Base-by-base conservation (phyloP, 1,284 basidiomycete species). In the Cystobasidiaceae sp. region DNA sequence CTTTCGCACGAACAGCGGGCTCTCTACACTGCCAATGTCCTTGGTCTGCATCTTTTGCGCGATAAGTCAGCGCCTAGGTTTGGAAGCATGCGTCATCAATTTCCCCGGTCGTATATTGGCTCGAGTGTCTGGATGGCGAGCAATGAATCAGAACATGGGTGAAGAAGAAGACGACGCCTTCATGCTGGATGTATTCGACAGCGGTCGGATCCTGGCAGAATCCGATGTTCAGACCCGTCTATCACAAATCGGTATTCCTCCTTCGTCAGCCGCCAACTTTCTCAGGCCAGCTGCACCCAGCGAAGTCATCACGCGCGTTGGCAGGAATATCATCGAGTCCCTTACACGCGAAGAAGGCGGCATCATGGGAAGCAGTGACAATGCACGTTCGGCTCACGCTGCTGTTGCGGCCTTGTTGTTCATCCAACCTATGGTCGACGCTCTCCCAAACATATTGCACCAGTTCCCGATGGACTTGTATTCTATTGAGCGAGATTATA, bases 11-110 rank as follows among this genome's bases (percentile, higher is more conserved):
- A 56, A 41, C 41, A 28, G 41, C 27, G 46, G 25, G 19, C 17
- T 21, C 6, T 51, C 49, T 9, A 82, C 83, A 0, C 80, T 86
- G 50, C 85, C 85, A 0, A 81, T 87, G 61, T 83, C 83, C 3
- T 77, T 86, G 30, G 81, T 82, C 46, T 84, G 82, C 73, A 72
- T 84, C 28, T 86, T 85, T 68, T 80, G 83, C 6, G 79, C 80
- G 4, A 76, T 87, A 46, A 79, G 79, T 8, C 78, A 79, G 15
- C 78, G 82, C 21, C 74, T 86, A 0, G 82, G 81, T 27, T 76
- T 86, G 17, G 67, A 72, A 7, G 83, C 84, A 0, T 79, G 78
- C 11, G 82, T 85, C 0, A 75, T 85, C 21, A 80, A 83, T 69
- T 84, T 83, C 61, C 85, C 84, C 2, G 74, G 76, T 17, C 79